A percentile compares a stretch with the other conserved stretches of the same genome.
phyloP scores from a whole-genome alignment of 2,329 filamentous ascomycete genomes.

The Venturia pyrina region DNA sequence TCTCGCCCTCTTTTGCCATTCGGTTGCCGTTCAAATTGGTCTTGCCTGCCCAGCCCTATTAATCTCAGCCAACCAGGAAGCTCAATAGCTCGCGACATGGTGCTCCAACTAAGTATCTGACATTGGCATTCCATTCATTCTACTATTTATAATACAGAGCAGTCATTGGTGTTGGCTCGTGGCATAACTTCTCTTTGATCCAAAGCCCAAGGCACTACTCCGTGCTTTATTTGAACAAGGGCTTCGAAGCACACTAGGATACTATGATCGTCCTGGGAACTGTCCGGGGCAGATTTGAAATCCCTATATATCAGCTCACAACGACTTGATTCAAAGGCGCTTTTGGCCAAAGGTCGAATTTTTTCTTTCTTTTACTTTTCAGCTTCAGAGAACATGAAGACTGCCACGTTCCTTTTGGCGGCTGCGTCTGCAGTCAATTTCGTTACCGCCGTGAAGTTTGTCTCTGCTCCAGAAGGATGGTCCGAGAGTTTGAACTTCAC shows the following conservation, averaged over 20 bases:
- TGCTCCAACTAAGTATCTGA: background rate
- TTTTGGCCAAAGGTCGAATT: background rate
- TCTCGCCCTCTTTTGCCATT: background rate
- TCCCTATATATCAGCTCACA: background rate
- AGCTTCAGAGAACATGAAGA: slow-evolving; percentile 4
- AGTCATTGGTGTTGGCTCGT: background rate
- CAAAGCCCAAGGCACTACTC: background rate
- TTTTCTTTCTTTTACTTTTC: background rate
- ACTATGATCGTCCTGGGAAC: background rate
- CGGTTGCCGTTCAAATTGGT: too few relatives aligned
- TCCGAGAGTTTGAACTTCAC: slow-evolving; percentile 5
- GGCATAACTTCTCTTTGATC: background rate
- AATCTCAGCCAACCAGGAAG: background rate
- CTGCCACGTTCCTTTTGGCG: background rate
- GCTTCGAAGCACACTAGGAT: background rate
- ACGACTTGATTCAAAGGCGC: background rate
- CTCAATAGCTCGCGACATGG: background rate
- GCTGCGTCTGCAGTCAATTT: background rate
- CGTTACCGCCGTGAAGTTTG: background rate
- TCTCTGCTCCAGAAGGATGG: slow-evolving; percentile 8
- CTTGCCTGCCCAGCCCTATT: background rate
- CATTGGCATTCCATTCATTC: background rate
- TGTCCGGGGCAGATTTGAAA: background rate
- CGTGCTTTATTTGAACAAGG: background rate
- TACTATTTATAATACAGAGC: background rate